Evolutionary conservation across 192 early-diverging fungal species (phyloP).

Genomic region (Hyaloraphidium curvatum): DNA sequence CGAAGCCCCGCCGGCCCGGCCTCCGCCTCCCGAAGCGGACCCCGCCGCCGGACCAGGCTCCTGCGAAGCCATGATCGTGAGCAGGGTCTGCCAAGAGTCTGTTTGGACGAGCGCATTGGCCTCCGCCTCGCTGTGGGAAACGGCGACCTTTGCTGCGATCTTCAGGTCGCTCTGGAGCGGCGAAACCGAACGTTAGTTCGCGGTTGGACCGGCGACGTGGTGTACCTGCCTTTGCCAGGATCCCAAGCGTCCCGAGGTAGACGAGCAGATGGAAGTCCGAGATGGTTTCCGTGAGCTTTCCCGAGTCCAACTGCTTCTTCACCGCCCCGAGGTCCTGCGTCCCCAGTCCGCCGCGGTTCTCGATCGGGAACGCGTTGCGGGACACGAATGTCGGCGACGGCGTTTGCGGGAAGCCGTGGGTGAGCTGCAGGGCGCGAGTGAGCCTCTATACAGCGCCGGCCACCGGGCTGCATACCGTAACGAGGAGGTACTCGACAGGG

Average conservation of each 20-base stretch:
- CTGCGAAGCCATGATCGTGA: conserved; percentile 26
- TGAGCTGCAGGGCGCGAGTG: conserved; percentile 28
- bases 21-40: neutral
- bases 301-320: conserved; percentile 27
- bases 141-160: conserved; percentile 7
- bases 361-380: conserved; percentile 41
- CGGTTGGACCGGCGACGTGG: neutral
- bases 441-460: too few species aligned
- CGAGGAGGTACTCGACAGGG: conserved; percentile 87
- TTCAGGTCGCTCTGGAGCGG: conserved; percentile 11
- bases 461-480: conserved; percentile 43
- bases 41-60: neutral
- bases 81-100: conserved; percentile 49
- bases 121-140: conserved; percentile 6
- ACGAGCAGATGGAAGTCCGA: conserved; percentile 78
- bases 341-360: conserved; percentile 46
- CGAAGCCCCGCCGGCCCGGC: conserved; percentile 20
- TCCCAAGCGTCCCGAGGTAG: conserved; percentile 38
- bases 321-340: conserved; percentile 37
- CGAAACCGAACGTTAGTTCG: neutral
- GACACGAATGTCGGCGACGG: conserved; percentile 55
- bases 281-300: conserved; percentile 25
- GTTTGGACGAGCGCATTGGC: conserved; percentile 32
- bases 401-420: conserved; percentile 75
- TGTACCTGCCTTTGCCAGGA: conserved; percentile 30